Evolutionary conservation across 1,139 yeast species (phyloP), one percentile per base, ranked within the genome.

Genomic region (Protomyces inouyei): DNA sequence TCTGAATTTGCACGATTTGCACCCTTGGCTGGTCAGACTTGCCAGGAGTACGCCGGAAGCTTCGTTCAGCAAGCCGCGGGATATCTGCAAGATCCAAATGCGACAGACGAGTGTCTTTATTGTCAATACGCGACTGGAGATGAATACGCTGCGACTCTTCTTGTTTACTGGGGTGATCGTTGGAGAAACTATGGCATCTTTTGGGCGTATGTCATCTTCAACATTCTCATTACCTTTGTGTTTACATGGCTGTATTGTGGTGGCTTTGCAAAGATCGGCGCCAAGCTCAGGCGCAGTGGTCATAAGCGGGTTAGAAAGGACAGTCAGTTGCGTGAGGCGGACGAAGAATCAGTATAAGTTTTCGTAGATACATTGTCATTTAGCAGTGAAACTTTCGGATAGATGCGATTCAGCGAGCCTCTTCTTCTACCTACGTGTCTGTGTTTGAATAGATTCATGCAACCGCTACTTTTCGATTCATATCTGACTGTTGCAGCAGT

Each of bases 101-200:
- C 82, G 37, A 80, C 85, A 2, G 67, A 76, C 4, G 69, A 77
- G 57, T 88, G 95, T 76, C 81, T 80, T n/a, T 85, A 82, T 73
- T 87, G 95, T 75, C 71, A 78, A 52, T 82, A 79, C 71, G 68
- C 76, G 0, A 77, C 76, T 64, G 87, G 87, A 52, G 84, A 85
- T 72, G 79, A 82, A 51, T 86, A 78, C 70, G 73, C 87, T 71
- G 68, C 71, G 0, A 73, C 76, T 6, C 74, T 84, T 61, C 79
- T 80, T 53, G 78, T 83, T 56, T 73, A 75, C 40, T 84, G 76
- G 72, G 70, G 75, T 52, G 74, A 83, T 65, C 75, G 84, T 60
- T 84, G 88, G 88, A 77, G 86, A 70, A 80, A 85, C 73, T 79
- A 82, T 71, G 88, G 87, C 64, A 78, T 84, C 68, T 77, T 83